Conservation (phyloP, 2,329 filamentous ascomycete species). For the Cadophora malorum region DNA sequence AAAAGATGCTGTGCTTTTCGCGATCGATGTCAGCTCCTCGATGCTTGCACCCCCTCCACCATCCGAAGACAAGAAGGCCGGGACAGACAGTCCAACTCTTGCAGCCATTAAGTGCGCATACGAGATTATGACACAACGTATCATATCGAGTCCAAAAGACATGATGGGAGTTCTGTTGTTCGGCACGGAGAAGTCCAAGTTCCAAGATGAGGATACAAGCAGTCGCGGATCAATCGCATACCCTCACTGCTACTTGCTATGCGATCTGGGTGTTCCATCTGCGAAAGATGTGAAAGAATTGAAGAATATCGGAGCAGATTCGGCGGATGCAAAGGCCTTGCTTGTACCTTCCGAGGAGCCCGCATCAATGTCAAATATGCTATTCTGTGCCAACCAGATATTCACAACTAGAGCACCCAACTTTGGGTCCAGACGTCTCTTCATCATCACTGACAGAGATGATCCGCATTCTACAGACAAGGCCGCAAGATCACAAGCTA, state of each 20-base stretch:
- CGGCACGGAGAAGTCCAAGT: conserved; percentile 84
- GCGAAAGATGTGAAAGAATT: conserved; percentile 86
- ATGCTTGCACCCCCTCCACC: conserved; percentile 77
- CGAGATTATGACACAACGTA: conserved; percentile 95
- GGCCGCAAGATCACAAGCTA: conserved; percentile 74
- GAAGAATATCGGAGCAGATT: conserved; percentile 78
- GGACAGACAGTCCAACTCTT: conserved; percentile 77
- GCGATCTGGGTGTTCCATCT: conserved; percentile 85
- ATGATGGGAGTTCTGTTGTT: conserved; percentile 97
- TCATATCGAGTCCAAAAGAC: conserved; percentile 94
- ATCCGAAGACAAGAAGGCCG: conserved; percentile 74
- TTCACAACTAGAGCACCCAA: conserved; percentile 96
- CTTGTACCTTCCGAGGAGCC: conserved; percentile 72
- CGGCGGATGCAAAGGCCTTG: conserved; percentile 72
- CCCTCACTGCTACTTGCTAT: conserved; percentile 90
- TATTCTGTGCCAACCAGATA: conserved; percentile 95
- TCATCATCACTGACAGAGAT: conserved; percentile 95
- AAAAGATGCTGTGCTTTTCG: conserved; percentile 98
- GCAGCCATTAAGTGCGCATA: conserved; percentile 95
- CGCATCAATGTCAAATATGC: conserved; percentile 83
- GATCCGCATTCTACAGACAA: conserved; percentile 80
- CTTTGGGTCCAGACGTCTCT: conserved; percentile 90
- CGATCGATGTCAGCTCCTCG: conserved; percentile 87
- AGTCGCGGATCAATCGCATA: conserved; percentile 68
- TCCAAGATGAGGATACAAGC: conserved; percentile 69